Percentiles rank a stretch among this genome's conserved stretches.
Evolutionary conservation across 192 early-diverging fungal genomes (phyloP).

Genomic region (Entrophospora sp.): DNA sequence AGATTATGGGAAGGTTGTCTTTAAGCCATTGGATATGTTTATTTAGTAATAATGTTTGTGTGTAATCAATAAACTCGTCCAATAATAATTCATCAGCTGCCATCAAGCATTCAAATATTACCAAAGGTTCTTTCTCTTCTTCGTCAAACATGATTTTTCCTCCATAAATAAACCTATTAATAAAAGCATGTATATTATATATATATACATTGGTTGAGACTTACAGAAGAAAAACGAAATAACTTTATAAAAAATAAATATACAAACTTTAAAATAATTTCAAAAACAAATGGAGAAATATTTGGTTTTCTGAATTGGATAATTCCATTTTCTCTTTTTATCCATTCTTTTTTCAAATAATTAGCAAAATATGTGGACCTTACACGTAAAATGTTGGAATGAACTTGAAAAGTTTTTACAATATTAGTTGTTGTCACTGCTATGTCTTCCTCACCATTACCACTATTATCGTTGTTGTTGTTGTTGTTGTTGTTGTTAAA

Average conservation of each 20-base stretch:
- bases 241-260: background rate
- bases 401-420: too few relatives aligned
- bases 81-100: constrained; percentile 3
- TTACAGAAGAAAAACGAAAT: background rate
- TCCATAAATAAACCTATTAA: constrained; percentile 1
- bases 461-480: too few relatives aligned
- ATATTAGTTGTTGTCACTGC: too few relatives aligned
- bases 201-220: too few relatives aligned
- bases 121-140: background rate
- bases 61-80: background rate
- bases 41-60: background rate
- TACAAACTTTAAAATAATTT: constrained; percentile 5
- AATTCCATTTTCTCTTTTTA: background rate
- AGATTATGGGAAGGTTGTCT: background rate
- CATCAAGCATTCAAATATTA: constrained; percentile 5
- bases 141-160: background rate
- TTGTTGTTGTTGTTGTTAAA: too few relatives aligned
- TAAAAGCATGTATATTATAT: too few relatives aligned
- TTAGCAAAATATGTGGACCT: too few relatives aligned
- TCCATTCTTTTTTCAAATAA: too few relatives aligned
- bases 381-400: too few relatives aligned
- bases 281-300: background rate
- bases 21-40: background rate
- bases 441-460: too few relatives aligned
- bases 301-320: constrained; percentile 5